Percentiles rank a stretch among this genome's conserved stretches.
Conservation (phyloP, 805 yeast genomes). For the Lipomyces lipofer region DNA sequence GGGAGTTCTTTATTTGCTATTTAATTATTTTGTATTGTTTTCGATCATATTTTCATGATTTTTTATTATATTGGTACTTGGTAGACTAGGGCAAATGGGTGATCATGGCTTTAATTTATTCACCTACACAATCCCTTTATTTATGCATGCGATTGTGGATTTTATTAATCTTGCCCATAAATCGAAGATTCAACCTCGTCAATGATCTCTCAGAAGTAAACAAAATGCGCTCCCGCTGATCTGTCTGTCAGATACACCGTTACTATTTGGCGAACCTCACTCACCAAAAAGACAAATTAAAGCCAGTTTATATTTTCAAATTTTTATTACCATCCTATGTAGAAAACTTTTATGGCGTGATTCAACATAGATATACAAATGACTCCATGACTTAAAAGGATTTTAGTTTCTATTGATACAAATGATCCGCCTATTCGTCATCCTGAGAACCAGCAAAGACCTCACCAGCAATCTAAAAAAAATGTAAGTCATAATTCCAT, state of each 20-base stretch:
- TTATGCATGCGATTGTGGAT: too few relatives aligned
- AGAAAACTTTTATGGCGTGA: constrained; percentile 13
- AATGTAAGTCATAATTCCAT: background rate
- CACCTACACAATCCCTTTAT: too few relatives aligned
- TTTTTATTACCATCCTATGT: constrained; percentile 18
- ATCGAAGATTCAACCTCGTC: too few relatives aligned
- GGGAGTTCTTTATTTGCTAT: background rate
- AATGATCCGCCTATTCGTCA: constrained; percentile 19
- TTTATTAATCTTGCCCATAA: too few relatives aligned
- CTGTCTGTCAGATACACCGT: too few relatives aligned
- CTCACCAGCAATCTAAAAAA: constrained; percentile 30
- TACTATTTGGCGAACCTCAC: too few relatives aligned
- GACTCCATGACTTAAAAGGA: background rate
- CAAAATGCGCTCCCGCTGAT: too few relatives aligned
- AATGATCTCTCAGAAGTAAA: too few relatives aligned
- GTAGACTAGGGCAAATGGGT: too few relatives aligned
- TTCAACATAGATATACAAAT: background rate
- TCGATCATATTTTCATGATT: background rate
- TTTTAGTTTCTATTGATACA: background rate
- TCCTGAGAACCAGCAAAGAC: constrained; percentile 29
- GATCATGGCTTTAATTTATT: too few relatives aligned
- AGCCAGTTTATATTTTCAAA: constrained; percentile 24
- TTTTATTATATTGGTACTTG: too few relatives aligned
- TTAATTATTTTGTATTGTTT: background rate
- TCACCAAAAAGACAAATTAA: too few relatives aligned